Base-by-base conservation (phyloP, 2,329 filamentous ascomycete species). In the Elsinoe batatas region DNA sequence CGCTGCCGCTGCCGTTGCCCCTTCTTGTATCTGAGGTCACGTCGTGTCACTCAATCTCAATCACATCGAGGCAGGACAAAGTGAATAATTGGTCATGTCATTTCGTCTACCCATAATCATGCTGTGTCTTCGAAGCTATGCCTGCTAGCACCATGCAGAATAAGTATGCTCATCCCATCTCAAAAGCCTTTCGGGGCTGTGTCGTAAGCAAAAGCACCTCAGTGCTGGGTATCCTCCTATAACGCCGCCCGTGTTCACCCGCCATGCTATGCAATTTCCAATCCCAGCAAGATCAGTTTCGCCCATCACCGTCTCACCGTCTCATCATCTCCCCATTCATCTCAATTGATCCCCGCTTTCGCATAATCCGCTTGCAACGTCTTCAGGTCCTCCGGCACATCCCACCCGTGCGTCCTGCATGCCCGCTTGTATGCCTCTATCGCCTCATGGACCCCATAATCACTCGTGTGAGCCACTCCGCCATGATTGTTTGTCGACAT, bases 391-490 rank as follows among this genome's bases (percentile, higher is more conserved):
- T 70, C 66, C 0, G 88, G 87, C 3, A 91, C 72, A 47, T 74
- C 67, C 89, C 89, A 95, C 1, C 85, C 84, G 70, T 95, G 90
- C 3, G 70, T 61, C 0, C 59, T 61, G 58, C 86, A 89, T 10
- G 84, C 85, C 53, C 88, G 79, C 30, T 76, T 72, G 64, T 85
- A 95, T 2, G 88, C 89, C 0, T 82, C 78, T 1, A 89, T 74
- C 0, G 89, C 90, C 66, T 94, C 89, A 0, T 66, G 67, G 4
- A 88, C 76, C 0, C 74, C 73, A 64, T 95, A 95, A 12, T 56
- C 58, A 5, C 32, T 47, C 3, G 49, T 42, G 3, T 60, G 40
- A 10, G 32, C 32, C 32, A 17, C 32, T 1, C 53, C 53, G 8
- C 58, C 57, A 36, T 61, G 35, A 5, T 43, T 11, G 32, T 38